Evolutionary conservation across 805 yeast genomes (phyloP), one percentile per base, ranked within the genome.

Genomic region (Jamesozyma lodderae): DNA sequence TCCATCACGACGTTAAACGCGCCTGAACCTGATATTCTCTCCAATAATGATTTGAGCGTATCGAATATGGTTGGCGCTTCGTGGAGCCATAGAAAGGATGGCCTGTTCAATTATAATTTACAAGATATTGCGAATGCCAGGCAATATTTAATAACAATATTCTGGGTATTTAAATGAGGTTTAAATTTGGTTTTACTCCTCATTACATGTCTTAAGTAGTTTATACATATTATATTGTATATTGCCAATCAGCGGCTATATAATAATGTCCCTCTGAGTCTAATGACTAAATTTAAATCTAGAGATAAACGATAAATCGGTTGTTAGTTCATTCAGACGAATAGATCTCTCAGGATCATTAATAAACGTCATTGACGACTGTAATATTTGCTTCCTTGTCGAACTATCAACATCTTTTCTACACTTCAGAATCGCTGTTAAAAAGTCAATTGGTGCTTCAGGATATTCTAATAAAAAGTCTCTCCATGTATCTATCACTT

Each of bases 391-490:
- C 33, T 53, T 57, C n/a, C 55, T 40, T 1, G 36, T 38, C 10
- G 62, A 57, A 25, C 48, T 51, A 33, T 62, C 67, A 31, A 62
- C 52, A 37, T 64, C 68, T 37, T 61, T 57, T 41, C 68, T 57
- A 27, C 66, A 57, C 46, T 67, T 65, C 37, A 87, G 67, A 30
- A 86, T 70, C 11, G 78, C 77, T 32, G 72, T 73, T 31, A 88
- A 68, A 51, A 86, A 73, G 36, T 74, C 79, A 6, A 79, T 62
- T 0, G 94, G 87, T 41, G 88, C 78, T 55, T 85, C 87, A 63
- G 85, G 79, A 64, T 79, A 86, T 29, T 71, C 72, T 10, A 66
- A 65, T 37, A 86, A 63, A 27, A 82, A 72, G 31, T 71, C 75
- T 51, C 67, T 68, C 78, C 87, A 82, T 39, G 73, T 67, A 20